Percentiles rank a stretch among this genome's conserved stretches.
These are phyloP conservation scores for Hymenoscyphus scutula DNA, from an alignment of 2,329 filamentous ascomycete genomes.

Conservation along the genomic window DNA sequence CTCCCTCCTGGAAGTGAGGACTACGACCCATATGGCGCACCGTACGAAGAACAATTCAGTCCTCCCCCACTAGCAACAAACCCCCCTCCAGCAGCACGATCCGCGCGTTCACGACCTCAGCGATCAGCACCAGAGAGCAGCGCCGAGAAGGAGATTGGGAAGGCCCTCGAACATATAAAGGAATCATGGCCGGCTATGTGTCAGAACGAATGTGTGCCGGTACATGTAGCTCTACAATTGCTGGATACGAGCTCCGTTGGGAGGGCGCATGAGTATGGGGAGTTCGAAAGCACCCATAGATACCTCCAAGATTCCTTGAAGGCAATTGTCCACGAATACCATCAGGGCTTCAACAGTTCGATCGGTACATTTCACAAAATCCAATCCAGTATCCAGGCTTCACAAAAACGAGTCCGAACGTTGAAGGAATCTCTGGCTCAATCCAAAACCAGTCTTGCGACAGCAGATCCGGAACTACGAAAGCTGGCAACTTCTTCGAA, in stretches of 20 bases:
- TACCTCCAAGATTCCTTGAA: slow-evolving; percentile 93
- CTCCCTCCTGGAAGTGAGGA: slow-evolving; percentile 29
- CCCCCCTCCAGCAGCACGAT: slow-evolving; percentile 24
- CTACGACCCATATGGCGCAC: slow-evolving; percentile 34
- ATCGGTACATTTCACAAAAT: slow-evolving; percentile 99
- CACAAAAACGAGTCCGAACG: slow-evolving; percentile 78
- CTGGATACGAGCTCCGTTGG: slow-evolving; percentile 93
- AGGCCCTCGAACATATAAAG: slow-evolving; percentile 77
- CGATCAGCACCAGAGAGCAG: slow-evolving; percentile 29
- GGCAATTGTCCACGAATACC: slow-evolving; percentile 95
- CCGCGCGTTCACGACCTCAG: slow-evolving; percentile 23
- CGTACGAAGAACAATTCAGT: slow-evolving; percentile 33
- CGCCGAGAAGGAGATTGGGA: slow-evolving; percentile 34
- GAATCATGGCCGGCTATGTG: slow-evolving; percentile 92
- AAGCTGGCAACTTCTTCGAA: slow-evolving; percentile 85
- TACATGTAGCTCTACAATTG: slow-evolving; percentile 91
- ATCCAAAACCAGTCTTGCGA: slow-evolving; percentile 77
- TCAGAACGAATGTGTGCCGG: slow-evolving; percentile 81
- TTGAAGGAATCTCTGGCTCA: slow-evolving; percentile 80
- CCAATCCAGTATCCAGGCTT: slow-evolving; percentile 84
- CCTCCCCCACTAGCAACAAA: slow-evolving; percentile 25
- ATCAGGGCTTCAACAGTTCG: slow-evolving; percentile 98
- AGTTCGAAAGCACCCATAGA: slow-evolving; percentile 79
- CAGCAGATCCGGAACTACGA: slow-evolving; percentile 86
- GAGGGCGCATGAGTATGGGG: slow-evolving; percentile 80